Evolutionary conservation across 768 basidiomycete species (phyloP), one percentile per base, ranked within the genome.

Genomic region (Pleurotus sapidus): DNA sequence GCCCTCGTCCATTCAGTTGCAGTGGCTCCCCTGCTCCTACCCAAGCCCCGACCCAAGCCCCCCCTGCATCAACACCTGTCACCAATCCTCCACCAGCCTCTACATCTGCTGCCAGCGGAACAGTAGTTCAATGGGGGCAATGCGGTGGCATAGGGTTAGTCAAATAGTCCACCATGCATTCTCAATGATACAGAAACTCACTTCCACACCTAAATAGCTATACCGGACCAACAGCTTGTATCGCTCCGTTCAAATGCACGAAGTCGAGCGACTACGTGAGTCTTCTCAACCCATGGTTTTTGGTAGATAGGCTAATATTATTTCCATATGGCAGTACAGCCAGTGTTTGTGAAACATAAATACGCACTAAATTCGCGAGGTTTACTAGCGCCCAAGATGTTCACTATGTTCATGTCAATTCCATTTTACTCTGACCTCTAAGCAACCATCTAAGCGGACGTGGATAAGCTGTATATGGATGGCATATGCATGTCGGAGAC

Each of bases 91-190:
- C 67, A 5, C 34, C 61, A 8, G 49, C 58, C 34, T 43, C 69
- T 9, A 60, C 64, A 12, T 40, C 67, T 6, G 47, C 63, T 4
- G 51, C 61, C 25, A 48, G 59, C 5, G 70, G 67, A 5, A 72
- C 71, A 30, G 76, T 73, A 17, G 64, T 69, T 3, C 75, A 77
- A 6, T 80, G 72, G 25, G 79, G 71, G 3, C 77, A 78, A 58
- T 77, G 77, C 40, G 77, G 77, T 42, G 77, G 77, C n/a, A 51
- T 60, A 24, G 68, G 63, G 72, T 74, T 58, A 56, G 71, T 64
- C 14, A 27, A 4, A 8, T 2, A 25, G 9, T 11, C 9, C 30
- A 11, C 30, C 3, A 34, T 34, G 39, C 15, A 49, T 7, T 37
- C 12, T 24, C 40, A 37, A 18, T 48, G 12, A 3, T 17, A 27